These are phyloP conservation scores for Neckera pumila DNA, from an alignment of 225 moss, liverwort and hornwort species.

Conservation along the genomic window DNA sequence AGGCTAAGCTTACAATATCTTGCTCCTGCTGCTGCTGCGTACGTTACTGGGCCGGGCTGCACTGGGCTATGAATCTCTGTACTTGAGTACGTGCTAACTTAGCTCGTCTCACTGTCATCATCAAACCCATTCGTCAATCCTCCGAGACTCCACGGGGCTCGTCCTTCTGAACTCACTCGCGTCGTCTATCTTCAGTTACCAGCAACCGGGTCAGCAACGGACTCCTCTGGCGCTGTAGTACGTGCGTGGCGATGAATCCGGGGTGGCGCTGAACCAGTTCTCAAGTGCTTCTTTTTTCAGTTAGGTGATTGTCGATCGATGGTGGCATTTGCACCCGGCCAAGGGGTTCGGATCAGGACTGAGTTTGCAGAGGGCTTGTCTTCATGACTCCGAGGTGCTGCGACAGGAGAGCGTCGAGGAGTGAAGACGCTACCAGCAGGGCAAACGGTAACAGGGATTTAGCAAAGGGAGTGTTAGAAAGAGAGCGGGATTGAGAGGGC, in stretches of 20 bases:
- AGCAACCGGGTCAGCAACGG: background rate
- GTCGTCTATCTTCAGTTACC: background rate
- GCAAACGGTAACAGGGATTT: background rate
- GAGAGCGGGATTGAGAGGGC: background rate
- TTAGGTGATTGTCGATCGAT: background rate
- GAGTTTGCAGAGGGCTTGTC: background rate
- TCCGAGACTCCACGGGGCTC: background rate
- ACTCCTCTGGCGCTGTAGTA: background rate
- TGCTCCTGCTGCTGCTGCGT: background rate
- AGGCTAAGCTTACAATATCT: too few relatives aligned
- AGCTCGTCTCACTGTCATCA: background rate
- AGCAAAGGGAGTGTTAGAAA: background rate
- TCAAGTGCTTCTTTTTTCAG: background rate
- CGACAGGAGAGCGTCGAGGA: background rate
- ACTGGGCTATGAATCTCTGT: background rate
- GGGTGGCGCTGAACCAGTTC: background rate
- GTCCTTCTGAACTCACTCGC: background rate
- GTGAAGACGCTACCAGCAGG: background rate
- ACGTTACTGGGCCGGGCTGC: background rate
- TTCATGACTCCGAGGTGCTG: conserved; percentile 4
- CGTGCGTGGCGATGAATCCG: background rate
- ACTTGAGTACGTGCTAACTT: background rate
- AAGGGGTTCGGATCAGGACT: background rate
- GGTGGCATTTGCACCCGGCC: background rate
- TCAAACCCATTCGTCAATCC: background rate